Evolutionary conservation across 495 filamentous ascomycete genomes (phyloP), one percentile per base, ranked within the genome.

Genomic region (Daldinia loculata): DNA sequence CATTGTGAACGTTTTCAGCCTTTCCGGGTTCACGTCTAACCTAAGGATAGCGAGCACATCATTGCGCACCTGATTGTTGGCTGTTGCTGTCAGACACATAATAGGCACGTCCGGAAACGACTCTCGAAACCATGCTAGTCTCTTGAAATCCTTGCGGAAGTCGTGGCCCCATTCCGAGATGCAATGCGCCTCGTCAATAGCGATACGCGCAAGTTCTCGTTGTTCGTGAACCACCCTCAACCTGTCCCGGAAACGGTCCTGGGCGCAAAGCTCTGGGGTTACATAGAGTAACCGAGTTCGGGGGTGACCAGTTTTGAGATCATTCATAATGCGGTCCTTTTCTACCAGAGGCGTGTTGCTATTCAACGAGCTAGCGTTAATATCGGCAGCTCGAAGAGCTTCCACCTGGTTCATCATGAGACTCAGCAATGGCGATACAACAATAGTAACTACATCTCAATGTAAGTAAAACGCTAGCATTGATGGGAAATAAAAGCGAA

Each of bases 121-220:
- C 29, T 86, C 83, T 66, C 91, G 92, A 82, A 98, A 97, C 89
- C 92, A 97, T 6, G 88, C 89, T n/a, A 98, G 86, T 26, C 90
- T 85, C 71, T 93, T 92, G 80, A 97, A 98, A 34, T 93, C 90
- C 17, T 91, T 91, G n/a, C 95, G 91, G 74, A 98, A 98, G 78
- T 98, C 95, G 77, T 98, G 94, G 17, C 95, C 95, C 95, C 95
- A 98, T 89, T 98, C 94, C 9, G 91, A 94, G 69, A 98, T 97
- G 77, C 95, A 98, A 77, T 98, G 95, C 14, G 95, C 95, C 81
- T 98, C 95, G 79, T 98, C 95, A 52, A 98, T 89, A 50, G 90
- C 95, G 70, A 98, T 88, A 9, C 95, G 89, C 11, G 90, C 88
- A 5, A 98, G 86, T 77, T 98, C 92, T 24, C 88, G 85, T 78